Conservation (phyloP, 352 stramenopile species). For the Phytophthora constricta region DNA sequence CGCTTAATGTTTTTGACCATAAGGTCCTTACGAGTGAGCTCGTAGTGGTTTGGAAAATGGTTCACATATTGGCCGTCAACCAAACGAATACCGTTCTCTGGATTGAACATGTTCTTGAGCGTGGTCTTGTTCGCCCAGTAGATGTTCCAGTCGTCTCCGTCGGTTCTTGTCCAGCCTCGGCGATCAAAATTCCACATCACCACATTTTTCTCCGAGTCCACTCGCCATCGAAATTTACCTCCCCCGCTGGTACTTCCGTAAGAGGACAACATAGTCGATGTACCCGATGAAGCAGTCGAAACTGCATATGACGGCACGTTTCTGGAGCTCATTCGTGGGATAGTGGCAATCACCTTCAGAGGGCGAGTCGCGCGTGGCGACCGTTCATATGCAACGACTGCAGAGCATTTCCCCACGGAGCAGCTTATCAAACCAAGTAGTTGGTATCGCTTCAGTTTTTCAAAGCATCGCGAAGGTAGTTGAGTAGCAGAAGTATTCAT, state of each 20-base stretch:
- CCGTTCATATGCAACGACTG: too few relatives aligned
- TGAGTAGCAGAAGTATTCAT: too few relatives aligned
- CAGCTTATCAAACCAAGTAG: too few relatives aligned
- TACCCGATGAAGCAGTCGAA: slow-evolving; percentile 7
- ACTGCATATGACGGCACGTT: background rate
- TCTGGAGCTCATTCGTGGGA: background rate
- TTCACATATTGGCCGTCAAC: slow-evolving; percentile 82
- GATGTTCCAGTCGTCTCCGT: slow-evolving; percentile 93
- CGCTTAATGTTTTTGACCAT: slow-evolving; percentile 96
- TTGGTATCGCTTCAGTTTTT: too few relatives aligned
- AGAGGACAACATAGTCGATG: background rate
- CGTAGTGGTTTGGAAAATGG: slow-evolving; percentile 92
- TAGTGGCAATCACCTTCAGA: background rate
- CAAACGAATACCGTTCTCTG: slow-evolving; percentile 72
- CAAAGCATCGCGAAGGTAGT: too few relatives aligned
- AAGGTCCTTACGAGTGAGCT: slow-evolving; percentile 93
- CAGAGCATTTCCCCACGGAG: too few relatives aligned
- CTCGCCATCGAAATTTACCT: slow-evolving; percentile 65
- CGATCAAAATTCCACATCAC: slow-evolving; percentile 87
- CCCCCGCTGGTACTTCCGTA: slow-evolving; percentile 1
- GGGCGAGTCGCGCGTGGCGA: background rate
- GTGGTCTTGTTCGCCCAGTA: slow-evolving; percentile 92
- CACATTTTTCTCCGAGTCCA: slow-evolving; percentile 82
- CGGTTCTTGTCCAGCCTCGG: slow-evolving; percentile 83
- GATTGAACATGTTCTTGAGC: slow-evolving; percentile 91